These are phyloP conservation scores for Craterostigma plantagineum DNA, from an alignment of 257 asterid species.

Conservation along the genomic window DNA sequence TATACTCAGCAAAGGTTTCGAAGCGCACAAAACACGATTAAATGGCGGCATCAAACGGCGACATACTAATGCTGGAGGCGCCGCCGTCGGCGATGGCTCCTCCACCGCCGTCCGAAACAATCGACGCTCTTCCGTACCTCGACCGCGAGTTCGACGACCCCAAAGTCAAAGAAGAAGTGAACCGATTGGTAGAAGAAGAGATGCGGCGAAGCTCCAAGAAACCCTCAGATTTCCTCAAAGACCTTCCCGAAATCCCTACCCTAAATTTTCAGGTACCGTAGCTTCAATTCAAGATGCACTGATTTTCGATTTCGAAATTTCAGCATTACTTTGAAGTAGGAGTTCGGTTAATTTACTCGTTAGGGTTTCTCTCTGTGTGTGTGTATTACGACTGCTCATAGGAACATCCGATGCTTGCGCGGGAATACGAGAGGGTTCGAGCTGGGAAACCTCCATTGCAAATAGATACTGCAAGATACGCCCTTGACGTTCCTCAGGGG, in stretches of 20 bases:
- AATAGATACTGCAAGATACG: constrained; percentile 82
- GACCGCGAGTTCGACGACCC: constrained; percentile 89
- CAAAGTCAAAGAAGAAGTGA: constrained; percentile 59
- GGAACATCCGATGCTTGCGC: constrained; percentile 79
- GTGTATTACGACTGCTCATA: neutral
- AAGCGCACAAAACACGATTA: neutral
- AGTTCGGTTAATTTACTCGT: too few relatives aligned
- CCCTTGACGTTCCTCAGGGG: constrained; percentile 57
- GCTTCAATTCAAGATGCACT: neutral
- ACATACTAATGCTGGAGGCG: constrained; percentile 80
- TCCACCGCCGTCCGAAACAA: constrained; percentile 34
- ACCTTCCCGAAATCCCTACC: constrained; percentile 66
- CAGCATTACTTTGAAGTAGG: too few relatives aligned
- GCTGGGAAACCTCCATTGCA: constrained; percentile 88
- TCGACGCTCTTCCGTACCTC: constrained; percentile 91
- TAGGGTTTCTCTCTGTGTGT: neutral
- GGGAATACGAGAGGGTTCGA: constrained; percentile 88
- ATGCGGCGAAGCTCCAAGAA: constrained; percentile 79
- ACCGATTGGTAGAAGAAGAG: constrained; percentile 82
- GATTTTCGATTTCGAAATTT: too few relatives aligned
- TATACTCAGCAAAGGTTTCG: too few relatives aligned
- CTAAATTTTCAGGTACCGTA: constrained; percentile 39
- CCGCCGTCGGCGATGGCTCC: constrained; percentile 46
- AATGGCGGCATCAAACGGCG: constrained; percentile 23
- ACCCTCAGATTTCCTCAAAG: constrained; percentile 89